These are phyloP conservation scores for Plasmodium knowlesi DNA, from an alignment of 169 alveolate genomes.

Conservation along the genomic window DNA sequence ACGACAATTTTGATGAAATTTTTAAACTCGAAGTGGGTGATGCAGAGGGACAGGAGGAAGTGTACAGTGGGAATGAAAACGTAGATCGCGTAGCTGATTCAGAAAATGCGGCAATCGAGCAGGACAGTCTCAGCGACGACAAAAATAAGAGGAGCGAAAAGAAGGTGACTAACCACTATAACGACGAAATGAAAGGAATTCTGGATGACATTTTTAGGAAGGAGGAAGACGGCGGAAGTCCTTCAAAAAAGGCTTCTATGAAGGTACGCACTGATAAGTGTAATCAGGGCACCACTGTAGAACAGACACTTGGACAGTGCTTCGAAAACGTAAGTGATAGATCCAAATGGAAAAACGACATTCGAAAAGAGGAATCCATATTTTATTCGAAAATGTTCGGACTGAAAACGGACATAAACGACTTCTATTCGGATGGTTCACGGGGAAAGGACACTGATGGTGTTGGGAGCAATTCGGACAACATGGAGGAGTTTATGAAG, in stretches of 20 bases:
- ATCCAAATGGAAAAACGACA: conserved; percentile 65
- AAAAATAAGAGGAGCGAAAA: background rate
- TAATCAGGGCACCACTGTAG: background rate
- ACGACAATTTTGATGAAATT: conserved; percentile 51
- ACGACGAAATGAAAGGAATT: conserved; percentile 34
- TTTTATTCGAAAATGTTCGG: conserved; percentile 51
- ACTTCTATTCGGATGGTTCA: conserved; percentile 11
- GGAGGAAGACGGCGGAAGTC: background rate
- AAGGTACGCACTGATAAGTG: background rate
- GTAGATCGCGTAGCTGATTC: background rate
- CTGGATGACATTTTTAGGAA: conserved; percentile 33
- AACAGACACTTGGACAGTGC: background rate
- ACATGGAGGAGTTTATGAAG: background rate
- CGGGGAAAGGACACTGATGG: background rate
- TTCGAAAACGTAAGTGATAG: conserved; percentile 20
- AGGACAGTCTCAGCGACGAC: background rate
- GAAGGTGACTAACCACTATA: background rate
- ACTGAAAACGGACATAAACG: conserved; percentile 44
- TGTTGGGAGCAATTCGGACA: background rate
- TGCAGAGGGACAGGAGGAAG: conserved; percentile 1
- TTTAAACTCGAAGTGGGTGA: background rate
- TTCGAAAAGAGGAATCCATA: conserved; percentile 64
- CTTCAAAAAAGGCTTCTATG: background rate
- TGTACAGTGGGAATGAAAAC: background rate
- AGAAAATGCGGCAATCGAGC: background rate